Percentiles rank a stretch among this genome's conserved stretches.
These are phyloP conservation scores for Sporobolomyces pararoseus DNA, from an alignment of 768 basidiomycete genomes.

Conservation along the genomic window DNA sequence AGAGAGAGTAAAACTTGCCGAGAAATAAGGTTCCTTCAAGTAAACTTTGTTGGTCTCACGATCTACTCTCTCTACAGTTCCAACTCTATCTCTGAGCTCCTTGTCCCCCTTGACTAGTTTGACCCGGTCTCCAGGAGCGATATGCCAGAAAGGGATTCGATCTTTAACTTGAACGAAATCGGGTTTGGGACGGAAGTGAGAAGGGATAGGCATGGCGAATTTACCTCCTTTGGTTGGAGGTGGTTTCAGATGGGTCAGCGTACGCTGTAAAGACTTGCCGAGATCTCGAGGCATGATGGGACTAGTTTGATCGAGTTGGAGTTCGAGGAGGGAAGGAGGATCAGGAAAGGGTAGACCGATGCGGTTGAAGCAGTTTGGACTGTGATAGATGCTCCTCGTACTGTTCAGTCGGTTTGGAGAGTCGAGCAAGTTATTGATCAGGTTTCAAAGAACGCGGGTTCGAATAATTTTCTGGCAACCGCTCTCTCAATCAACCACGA, in stretches of 20 bases:
- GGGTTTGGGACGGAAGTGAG: constrained; percentile 35
- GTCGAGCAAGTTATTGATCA: too few species aligned
- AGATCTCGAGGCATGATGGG: constrained; percentile 23
- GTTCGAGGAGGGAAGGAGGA: background rate
- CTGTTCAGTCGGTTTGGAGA: too few species aligned
- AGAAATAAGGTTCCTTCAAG: constrained; percentile 39
- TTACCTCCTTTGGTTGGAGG: constrained; percentile 38
- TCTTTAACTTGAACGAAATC: constrained; percentile 43
- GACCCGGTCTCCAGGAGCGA: constrained; percentile 42
- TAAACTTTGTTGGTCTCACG: constrained; percentile 41
- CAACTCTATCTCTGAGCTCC: constrained; percentile 36
- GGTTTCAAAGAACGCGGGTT: too few species aligned
- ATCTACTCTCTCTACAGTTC: constrained; percentile 39
- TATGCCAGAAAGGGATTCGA: constrained; percentile 44
- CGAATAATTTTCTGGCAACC: too few species aligned
- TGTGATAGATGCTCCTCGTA: too few species aligned
- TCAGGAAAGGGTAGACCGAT: too few species aligned
- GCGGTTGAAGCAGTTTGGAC: too few species aligned
- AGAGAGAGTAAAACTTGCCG: constrained; percentile 14
- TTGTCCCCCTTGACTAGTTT: constrained; percentile 37
- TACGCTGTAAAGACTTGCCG: constrained; percentile 34
- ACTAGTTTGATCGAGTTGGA: background rate
- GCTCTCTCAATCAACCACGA: too few species aligned
- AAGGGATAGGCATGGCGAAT: constrained; percentile 37
- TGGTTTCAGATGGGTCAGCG: constrained; percentile 32